Conservation (phyloP, 148 eudicot genomes). For the Pouteria glomerata region DNA sequence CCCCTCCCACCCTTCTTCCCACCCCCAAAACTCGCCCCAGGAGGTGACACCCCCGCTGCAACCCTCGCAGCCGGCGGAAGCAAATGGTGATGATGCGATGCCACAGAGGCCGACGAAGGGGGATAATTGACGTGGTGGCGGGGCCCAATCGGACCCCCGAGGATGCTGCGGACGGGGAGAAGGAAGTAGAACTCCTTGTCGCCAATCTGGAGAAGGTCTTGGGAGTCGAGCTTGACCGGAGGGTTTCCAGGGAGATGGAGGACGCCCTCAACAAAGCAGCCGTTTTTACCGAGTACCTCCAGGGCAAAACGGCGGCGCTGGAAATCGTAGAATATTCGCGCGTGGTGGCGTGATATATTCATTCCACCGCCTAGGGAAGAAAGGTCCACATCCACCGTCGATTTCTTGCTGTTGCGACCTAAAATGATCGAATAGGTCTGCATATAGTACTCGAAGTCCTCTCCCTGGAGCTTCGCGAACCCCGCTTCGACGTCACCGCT, state of each 20-base stretch:
- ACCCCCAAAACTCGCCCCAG: constrained; percentile 14
- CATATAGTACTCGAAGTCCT: constrained; percentile 93
- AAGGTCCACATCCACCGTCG: constrained; percentile 81
- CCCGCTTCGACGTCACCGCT: constrained; percentile 74
- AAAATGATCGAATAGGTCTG: constrained; percentile 77
- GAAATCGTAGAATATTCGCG: constrained; percentile 88
- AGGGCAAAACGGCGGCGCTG: constrained; percentile 84
- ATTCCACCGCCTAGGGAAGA: constrained; percentile 87
- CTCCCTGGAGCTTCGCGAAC: constrained; percentile 83
- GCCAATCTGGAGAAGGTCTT: constrained; percentile 78
- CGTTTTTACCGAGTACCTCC: constrained; percentile 80
- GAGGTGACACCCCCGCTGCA: constrained; percentile 10
- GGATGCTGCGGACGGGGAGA: constrained; percentile 63
- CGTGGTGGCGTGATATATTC: constrained; percentile 94
- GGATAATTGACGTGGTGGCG: constrained; percentile 26
- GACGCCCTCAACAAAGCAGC: constrained; percentile 81
- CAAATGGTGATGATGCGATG: constrained; percentile 17
- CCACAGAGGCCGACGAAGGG: not conserved
- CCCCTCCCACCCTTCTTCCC: constrained; percentile 17
- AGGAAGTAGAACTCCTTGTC: constrained; percentile 85
- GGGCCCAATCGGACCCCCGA: constrained; percentile 47
- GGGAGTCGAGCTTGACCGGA: constrained; percentile 77
- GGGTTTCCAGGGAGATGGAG: constrained; percentile 76
- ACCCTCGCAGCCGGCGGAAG: constrained; percentile 11
- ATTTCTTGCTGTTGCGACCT: constrained; percentile 76